Percentiles rank a stretch among this genome's conserved stretches.
Evolutionary conservation across 257 asterid genomes (phyloP).

Genomic region (Gardenia jasminoides): DNA sequence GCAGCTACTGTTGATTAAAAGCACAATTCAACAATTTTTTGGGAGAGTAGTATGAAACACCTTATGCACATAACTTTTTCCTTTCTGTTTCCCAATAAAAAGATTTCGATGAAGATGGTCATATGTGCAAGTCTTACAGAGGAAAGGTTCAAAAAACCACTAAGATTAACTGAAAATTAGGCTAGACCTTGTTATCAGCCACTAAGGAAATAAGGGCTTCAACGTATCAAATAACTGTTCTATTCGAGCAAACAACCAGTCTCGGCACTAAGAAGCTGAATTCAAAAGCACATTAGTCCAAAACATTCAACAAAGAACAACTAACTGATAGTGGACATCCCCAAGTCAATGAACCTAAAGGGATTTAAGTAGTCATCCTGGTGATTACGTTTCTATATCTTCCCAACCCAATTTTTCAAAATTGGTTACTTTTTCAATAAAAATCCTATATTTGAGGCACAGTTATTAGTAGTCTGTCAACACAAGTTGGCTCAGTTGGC

Average conservation of each 20-base stretch:
- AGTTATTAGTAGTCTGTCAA: no score
- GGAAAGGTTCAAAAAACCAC: not conserved
- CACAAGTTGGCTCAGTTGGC: no score
- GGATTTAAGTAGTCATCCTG: not conserved
- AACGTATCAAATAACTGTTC: not conserved
- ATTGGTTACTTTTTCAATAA: not conserved
- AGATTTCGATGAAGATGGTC: not conserved
- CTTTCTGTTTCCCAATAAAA: no score
- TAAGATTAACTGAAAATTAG: not conserved
- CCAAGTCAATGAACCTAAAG: not conserved
- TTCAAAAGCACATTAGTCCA: not conserved
- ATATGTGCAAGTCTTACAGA: not conserved
- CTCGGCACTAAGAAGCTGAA: not conserved
- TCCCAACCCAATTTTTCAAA: constrained; percentile 8
- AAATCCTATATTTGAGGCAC: not conserved
- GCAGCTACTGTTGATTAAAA: no score
- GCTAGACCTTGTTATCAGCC: not conserved
- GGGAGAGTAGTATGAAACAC: no score
- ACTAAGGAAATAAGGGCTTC: not conserved
- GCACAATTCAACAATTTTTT: no score
- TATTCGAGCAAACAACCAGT: not conserved
- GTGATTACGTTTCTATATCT: not conserved
- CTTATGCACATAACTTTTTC: not conserved
- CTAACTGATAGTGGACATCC: not conserved
- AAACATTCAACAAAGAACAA: not conserved